A percentile compares a stretch with the other conserved stretches of the same genome.
These are phyloP conservation scores for Monosporozyma solicola DNA, from an alignment of 805 yeast species.

Conservation along the genomic window DNA sequence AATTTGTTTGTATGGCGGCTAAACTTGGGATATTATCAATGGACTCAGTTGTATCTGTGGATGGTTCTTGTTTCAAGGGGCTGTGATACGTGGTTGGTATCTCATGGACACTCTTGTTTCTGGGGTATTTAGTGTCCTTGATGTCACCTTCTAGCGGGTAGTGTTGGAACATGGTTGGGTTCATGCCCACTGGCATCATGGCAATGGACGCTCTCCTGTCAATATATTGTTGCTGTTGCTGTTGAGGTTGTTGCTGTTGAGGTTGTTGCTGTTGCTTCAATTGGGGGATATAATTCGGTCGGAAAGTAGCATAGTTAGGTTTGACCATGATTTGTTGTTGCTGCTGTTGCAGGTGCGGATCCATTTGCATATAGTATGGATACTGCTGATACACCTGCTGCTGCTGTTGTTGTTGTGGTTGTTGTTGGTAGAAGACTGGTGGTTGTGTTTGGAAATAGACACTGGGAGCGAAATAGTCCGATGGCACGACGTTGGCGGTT, in stretches of 20 bases:
- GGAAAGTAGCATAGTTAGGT: background rate
- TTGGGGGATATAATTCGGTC: background rate
- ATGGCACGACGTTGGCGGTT: background rate
- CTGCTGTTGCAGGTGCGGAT: too few species aligned
- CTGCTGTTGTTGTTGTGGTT: background rate
- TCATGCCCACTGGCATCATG: background rate
- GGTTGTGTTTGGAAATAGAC: background rate
- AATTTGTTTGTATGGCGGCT: slow-evolving; percentile 6
- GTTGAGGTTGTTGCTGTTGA: too few species aligned
- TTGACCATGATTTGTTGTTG: background rate
- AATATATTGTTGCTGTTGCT: background rate
- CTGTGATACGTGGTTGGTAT: background rate
- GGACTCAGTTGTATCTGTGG: background rate
- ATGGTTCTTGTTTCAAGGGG: background rate
- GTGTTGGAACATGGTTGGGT: background rate
- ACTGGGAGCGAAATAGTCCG: background rate
- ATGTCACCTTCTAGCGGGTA: background rate
- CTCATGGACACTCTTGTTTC: background rate
- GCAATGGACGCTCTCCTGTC: background rate
- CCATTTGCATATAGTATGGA: too few species aligned
- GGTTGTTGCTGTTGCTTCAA: background rate
- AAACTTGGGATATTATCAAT: background rate
- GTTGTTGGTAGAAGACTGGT: background rate
- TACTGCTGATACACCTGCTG: background rate
- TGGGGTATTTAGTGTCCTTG: background rate